Evolutionary conservation across 2,329 filamentous ascomycete species (phyloP).

Genomic region (Beauveria caledonica): DNA sequence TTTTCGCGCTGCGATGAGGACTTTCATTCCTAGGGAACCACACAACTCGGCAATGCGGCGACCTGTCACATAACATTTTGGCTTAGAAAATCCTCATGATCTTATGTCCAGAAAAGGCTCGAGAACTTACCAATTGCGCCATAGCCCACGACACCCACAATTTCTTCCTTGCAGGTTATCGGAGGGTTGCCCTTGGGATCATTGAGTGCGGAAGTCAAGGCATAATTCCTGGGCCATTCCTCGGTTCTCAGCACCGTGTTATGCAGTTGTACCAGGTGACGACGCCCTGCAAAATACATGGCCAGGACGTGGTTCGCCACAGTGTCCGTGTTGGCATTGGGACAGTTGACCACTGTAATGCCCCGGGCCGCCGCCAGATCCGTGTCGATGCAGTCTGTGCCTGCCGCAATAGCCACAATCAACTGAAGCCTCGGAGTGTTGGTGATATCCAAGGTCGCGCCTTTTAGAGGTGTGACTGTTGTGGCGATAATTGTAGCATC

Average conservation of each 20-base stretch:
- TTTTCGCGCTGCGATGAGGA: constrained; percentile 19
- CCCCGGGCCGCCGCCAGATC: constrained; percentile 58
- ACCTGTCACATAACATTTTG: constrained; percentile 11
- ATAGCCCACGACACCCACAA: constrained; percentile 21
- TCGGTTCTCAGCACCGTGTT: constrained; percentile 1
- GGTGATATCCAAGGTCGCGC: not conserved
- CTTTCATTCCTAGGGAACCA: constrained; percentile 16
- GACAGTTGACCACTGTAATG: constrained; percentile 67
- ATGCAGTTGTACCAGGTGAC: constrained; percentile 8
- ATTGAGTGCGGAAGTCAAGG: constrained; percentile 14
- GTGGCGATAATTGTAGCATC: not conserved
- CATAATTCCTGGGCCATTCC: constrained; percentile 14
- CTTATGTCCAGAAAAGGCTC: not conserved
- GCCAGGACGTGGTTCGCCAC: constrained; percentile 66
- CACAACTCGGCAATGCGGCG: constrained; percentile 18
- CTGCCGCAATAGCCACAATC: constrained; percentile 21
- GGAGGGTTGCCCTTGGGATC: constrained; percentile 17
- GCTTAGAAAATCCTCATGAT: not conserved
- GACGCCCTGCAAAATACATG: constrained; percentile 48
- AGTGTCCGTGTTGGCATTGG: constrained; percentile 64
- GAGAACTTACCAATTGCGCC: constrained; percentile 12
- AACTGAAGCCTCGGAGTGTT: not conserved
- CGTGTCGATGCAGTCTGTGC: constrained; percentile 68
- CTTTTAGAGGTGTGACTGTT: not conserved
- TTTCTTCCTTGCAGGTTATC: constrained; percentile 20